These are phyloP conservation scores for Gyrodon lividus DNA, from an alignment of 768 basidiomycete species.

Conservation along the genomic window DNA sequence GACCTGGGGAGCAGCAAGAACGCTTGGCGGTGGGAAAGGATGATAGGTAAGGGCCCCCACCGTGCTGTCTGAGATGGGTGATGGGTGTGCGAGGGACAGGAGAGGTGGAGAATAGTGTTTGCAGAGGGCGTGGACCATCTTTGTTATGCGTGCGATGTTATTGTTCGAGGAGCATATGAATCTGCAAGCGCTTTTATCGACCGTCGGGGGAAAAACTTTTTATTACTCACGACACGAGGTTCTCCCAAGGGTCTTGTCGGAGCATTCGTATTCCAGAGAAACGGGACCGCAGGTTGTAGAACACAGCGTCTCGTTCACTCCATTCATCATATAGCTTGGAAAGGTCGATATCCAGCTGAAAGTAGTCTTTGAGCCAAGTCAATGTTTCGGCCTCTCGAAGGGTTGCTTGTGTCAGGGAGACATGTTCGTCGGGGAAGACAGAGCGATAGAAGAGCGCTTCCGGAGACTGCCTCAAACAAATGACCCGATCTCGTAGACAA, in stretches of 20 bases:
- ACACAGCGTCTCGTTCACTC: conserved; percentile 72
- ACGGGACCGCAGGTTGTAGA: conserved; percentile 57
- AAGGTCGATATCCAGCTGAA: conserved; percentile 81
- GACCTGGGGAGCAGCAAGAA: conserved; percentile 57
- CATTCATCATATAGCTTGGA: conserved; percentile 71
- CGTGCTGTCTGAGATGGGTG: conserved; percentile 27
- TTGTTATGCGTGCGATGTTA: conserved; percentile 91
- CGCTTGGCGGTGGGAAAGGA: conserved; percentile 81
- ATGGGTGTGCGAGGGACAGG: conserved; percentile 44
- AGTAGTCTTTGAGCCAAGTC: conserved; percentile 80
- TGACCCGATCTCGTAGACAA: conserved; percentile 77
- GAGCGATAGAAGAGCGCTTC: conserved; percentile 70
- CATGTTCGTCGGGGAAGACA: conserved; percentile 50
- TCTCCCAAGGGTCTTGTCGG: conserved; percentile 95
- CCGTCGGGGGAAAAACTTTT: background rate
- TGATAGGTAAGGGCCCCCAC: conserved; percentile 51
- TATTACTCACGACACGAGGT: conserved; percentile 78
- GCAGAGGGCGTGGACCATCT: conserved; percentile 87
- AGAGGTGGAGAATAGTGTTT: conserved; percentile 71
- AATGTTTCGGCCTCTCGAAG: conserved; percentile 63
- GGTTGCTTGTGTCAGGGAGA: conserved; percentile 31
- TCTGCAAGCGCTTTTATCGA: conserved; percentile 39
- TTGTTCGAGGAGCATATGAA: conserved; percentile 99
- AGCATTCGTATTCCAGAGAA: conserved; percentile 85
- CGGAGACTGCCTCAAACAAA: conserved; percentile 74